Base-by-base conservation (phyloP, 1,139 yeast genomes). In the Protomyces lactucae-debilis region DNA sequence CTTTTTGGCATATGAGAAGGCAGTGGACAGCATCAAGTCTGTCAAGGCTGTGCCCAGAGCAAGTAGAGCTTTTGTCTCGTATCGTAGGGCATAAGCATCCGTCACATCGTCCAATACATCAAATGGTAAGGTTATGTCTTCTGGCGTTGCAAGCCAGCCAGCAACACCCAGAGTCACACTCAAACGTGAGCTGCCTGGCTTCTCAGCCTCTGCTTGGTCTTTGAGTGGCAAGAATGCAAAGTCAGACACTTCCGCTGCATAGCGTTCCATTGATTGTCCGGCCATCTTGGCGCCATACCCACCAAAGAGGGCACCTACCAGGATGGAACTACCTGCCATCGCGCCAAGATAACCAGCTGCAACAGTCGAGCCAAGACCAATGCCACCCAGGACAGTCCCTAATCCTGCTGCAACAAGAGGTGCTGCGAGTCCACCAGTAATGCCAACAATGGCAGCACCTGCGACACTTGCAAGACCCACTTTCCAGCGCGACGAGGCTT, bases 361-460 rank as follows among this genome's bases (percentile, higher is more conserved):
- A 23, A 99, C 99, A 16, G 64, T 54, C 10, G 65, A 60, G 0
- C 89, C 80, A 35, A 95, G 88, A 21, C 99, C 99, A 36, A 93
- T 85, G 0, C 99, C 93, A 0, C 98, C 87, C 55, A 95, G 79
- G 14, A 99, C 99, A 1, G 99, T 98, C 1, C 99, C 99, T 36
- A 95, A 74, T 71, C 99, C 99, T 0, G 98, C 98, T 55, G 98
- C 99, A 71, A 95, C 95, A 3, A 95, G 96, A 0, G 99, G 99
- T 0, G 99, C 99, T 59, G 95, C 78, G 59, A 95, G 77, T 1
- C 99, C 99, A 12, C 97, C 99, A 64, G 97, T 89, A 35, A 95
- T 78, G 1, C 99, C 99, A 65, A 95, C 83, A 1, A 95, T 96
- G 39, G 95, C 79, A 0, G 97, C 92, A 0, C 99, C 99, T n/a